These are phyloP conservation scores for Russula sp. DNA, from an alignment of 768 basidiomycete species.

Conservation along the genomic window DNA sequence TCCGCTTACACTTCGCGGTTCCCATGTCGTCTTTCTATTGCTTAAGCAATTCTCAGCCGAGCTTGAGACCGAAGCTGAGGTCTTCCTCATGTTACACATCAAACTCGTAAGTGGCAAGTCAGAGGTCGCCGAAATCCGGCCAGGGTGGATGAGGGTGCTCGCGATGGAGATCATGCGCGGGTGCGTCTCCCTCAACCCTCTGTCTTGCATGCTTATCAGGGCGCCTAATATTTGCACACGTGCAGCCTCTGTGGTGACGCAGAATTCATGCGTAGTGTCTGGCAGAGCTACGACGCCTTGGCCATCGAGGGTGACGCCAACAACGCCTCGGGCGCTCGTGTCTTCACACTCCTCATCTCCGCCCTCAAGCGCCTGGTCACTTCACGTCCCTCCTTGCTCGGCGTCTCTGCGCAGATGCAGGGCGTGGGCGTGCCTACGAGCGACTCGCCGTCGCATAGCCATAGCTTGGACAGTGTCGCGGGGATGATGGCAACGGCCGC, in stretches of 20 bases:
- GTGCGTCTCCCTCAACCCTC: neutral
- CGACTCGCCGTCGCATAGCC: too few species aligned
- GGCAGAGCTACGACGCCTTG: too few species aligned
- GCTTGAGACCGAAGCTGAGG: too few species aligned
- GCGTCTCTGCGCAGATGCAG: too few species aligned
- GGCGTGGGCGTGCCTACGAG: conserved; percentile 60
- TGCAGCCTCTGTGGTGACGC: too few species aligned
- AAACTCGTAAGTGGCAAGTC: neutral
- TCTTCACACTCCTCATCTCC: conserved; percentile 71
- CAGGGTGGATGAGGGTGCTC: conserved; percentile 20
- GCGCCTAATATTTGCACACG: too few species aligned
- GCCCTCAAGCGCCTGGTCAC: conserved; percentile 86
- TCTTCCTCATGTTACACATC: too few species aligned
- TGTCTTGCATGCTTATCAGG: neutral
- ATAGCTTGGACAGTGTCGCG: too few species aligned
- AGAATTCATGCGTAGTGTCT: too few species aligned
- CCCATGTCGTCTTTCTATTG: conserved; percentile 87
- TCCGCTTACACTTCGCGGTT: conserved; percentile 83
- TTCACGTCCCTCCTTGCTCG: too few species aligned
- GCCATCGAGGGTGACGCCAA: conserved; percentile 45
- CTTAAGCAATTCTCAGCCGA: conserved; percentile 92
- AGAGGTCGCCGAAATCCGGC: conserved; percentile 3
- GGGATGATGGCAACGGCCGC: too few species aligned
- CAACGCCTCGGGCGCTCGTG: conserved; percentile 46
- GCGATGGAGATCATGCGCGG: too few species aligned